Evolutionary conservation across 768 basidiomycete species (phyloP).

Genomic region (Tephrocybe sp.): DNA sequence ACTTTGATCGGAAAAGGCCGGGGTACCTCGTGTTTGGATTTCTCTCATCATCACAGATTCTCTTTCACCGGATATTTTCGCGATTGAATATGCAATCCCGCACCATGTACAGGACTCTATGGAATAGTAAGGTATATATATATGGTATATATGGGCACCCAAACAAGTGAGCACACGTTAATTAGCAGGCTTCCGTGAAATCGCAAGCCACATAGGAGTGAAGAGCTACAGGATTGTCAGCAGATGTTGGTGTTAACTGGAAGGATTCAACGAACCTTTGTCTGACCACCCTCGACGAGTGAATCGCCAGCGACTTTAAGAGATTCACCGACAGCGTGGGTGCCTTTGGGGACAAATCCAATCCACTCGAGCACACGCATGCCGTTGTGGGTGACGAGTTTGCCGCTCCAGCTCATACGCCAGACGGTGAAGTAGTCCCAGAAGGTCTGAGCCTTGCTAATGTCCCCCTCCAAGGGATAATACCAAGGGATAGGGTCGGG

Average conservation of each 20-base stretch:
- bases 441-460: constrained; percentile 85
- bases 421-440: constrained; percentile 90
- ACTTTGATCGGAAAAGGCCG: constrained; percentile 28
- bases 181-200: constrained; percentile 54
- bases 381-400: constrained; percentile 77
- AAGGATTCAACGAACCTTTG: constrained; percentile 54
- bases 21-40: constrained; percentile 26
- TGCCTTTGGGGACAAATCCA: constrained; percentile 88
- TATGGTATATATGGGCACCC: constrained; percentile 10
- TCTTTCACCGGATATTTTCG: background rate
- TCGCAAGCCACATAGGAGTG: constrained; percentile 81
- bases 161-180: constrained; percentile 15
- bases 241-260: background rate
- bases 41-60: constrained; percentile 1
- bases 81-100: background rate
- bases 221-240: constrained; percentile 53
- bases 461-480: constrained; percentile 94
- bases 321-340: constrained; percentile 84
- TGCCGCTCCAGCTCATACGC: constrained; percentile 88
- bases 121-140: constrained; percentile 20
- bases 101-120: constrained; percentile 3
- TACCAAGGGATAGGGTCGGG: constrained; percentile 84
- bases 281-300: constrained; percentile 81
- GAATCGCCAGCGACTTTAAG: constrained; percentile 79
- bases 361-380: constrained; percentile 75